phyloP scores from a whole-genome alignment of 371 early-diverging fungal genomes.

The Mucor racemosus region DNA sequence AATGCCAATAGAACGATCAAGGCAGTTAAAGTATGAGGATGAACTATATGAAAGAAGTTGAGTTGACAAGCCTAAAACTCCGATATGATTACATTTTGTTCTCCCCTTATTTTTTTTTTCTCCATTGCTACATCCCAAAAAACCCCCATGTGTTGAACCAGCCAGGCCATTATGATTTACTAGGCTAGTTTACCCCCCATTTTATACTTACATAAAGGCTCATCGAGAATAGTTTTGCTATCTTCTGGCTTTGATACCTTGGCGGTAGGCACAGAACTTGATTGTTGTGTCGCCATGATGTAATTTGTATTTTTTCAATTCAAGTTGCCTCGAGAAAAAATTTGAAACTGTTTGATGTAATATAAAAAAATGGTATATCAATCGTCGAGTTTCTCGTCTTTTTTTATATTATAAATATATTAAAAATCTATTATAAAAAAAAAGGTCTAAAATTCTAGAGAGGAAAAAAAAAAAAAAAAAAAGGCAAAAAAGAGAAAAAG shows the following conservation, averaged over 20 bases:
- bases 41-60: conserved; percentile 33
- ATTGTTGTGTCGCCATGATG: conserved; percentile 4
- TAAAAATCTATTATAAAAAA: conserved; percentile 1
- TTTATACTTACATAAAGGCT: conserved; percentile 21
- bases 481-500: neutral
- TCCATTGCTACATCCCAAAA: neutral
- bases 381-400: neutral
- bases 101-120: neutral
- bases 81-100: conserved; percentile 1
- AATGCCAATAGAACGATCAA: conserved; percentile 53
- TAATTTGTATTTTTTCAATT: neutral
- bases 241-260: conserved; percentile 11
- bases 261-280: conserved; percentile 2
- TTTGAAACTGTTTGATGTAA: neutral
- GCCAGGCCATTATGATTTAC: too few relatives aligned
- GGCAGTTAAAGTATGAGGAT: conserved; percentile 59
- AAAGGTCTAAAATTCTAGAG: neutral
- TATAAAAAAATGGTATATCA: neutral
- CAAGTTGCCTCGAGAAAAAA: neutral
- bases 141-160: conserved; percentile 5
- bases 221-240: conserved; percentile 18
- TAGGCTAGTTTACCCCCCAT: neutral
- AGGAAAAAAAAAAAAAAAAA: conserved; percentile 9
- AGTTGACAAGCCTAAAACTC: conserved; percentile 16
- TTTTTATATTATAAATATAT: too few relatives aligned